phyloP scores from a whole-genome alignment of 495 filamentous ascomycete species.

The Immersiella caudata region DNA sequence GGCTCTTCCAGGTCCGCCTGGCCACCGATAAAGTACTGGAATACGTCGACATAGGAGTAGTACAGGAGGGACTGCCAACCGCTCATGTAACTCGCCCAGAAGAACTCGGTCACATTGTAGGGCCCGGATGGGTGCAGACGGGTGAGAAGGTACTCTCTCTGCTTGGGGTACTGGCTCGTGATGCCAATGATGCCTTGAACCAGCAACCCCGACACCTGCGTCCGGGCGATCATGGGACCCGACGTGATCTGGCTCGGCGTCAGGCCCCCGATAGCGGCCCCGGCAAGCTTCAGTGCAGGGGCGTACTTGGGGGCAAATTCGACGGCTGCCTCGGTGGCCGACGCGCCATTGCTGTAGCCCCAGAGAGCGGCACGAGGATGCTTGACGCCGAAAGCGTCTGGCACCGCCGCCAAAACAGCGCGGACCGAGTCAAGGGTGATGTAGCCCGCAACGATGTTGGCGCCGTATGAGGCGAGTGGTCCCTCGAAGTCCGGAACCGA shows the following conservation, averaged over 20 bases:
- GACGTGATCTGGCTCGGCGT: slow-evolving; percentile 37
- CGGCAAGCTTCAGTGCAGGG: slow-evolving; percentile 55
- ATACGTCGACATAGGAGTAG: slow-evolving; percentile 43
- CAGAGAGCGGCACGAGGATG: slow-evolving; percentile 43
- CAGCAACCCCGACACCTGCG: slow-evolving; percentile 29
- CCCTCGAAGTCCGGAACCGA: slow-evolving; percentile 54
- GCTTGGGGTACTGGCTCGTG: slow-evolving; percentile 34
- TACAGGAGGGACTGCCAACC: slow-evolving; percentile 28
- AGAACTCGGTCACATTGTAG: slow-evolving; percentile 37
- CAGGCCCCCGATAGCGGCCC: slow-evolving; percentile 54
- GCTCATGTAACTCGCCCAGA: slow-evolving; percentile 33
- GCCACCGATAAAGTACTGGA: slow-evolving; percentile 46
- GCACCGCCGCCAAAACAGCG: slow-evolving; percentile 36
- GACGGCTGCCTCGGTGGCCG: slow-evolving; percentile 57
- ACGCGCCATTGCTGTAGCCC: slow-evolving; percentile 61
- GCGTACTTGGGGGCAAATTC: slow-evolving; percentile 60
- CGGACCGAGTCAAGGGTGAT: slow-evolving; percentile 53
- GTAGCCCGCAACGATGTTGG: slow-evolving; percentile 43
- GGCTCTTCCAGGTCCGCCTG: slow-evolving; percentile 30
- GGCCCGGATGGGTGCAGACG: slow-evolving; percentile 29
- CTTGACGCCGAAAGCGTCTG: slow-evolving; percentile 9
- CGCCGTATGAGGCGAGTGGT: slow-evolving; percentile 44
- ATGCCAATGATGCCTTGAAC: slow-evolving; percentile 33
- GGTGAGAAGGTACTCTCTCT: slow-evolving; percentile 28
- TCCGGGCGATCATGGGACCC: slow-evolving; percentile 28